phyloP scores from a whole-genome alignment of 345 rosid genomes.

The Hevea brasiliensis region DNA sequence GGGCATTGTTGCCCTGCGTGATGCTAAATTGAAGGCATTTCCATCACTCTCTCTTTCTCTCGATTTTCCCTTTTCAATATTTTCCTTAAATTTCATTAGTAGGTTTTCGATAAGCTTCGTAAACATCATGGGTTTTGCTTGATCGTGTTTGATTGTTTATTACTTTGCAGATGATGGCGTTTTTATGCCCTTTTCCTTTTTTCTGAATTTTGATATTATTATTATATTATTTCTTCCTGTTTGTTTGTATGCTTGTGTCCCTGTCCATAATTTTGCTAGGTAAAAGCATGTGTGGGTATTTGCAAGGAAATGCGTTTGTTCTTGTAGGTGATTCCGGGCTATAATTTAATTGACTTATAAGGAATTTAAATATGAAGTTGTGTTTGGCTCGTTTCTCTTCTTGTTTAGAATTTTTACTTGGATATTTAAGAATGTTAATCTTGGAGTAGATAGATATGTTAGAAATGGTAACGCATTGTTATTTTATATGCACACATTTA shows the following conservation, averaged over 20 bases:
- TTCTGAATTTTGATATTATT: neutral
- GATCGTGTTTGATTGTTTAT: neutral
- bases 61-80: neutral
- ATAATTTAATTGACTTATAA: neutral
- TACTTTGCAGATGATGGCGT: neutral
- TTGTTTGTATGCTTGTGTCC: neutral
- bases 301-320: neutral
- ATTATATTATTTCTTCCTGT: neutral
- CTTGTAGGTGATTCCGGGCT: neutral
- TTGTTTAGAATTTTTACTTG: neutral
- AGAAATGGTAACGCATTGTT: neutral
- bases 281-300: neutral
- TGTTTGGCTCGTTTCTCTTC: neutral
- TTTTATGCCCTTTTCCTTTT: neutral
- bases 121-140: neutral
- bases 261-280: neutral
- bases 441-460: too few relatives aligned
- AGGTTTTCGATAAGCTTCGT: neutral
- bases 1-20: conserved; percentile 90
- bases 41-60: neutral
- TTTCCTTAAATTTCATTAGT: neutral
- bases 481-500: neutral
- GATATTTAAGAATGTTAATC: neutral
- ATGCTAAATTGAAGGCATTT: conserved; percentile 82
- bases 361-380: neutral